A percentile compares a stretch with the other conserved stretches of the same genome.
Evolutionary conservation across 2,329 filamentous ascomycete species (phyloP).

Genomic region (Ophiostoma quercus): DNA sequence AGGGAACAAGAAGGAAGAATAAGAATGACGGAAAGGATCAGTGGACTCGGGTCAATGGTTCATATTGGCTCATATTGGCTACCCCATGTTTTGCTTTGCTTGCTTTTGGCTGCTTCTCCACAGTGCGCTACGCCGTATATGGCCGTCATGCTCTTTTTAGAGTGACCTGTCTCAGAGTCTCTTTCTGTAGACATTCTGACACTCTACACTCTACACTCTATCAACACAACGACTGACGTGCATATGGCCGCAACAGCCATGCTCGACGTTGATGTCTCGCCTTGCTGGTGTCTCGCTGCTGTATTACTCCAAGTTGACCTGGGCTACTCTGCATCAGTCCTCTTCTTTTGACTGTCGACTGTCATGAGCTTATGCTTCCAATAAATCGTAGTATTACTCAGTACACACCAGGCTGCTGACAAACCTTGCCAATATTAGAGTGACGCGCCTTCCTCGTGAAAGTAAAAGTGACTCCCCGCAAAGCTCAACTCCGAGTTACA

Average conservation of each 20-base stretch:
- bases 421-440: background rate
- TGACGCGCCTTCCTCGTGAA: background rate
- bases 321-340: background rate
- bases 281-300: background rate
- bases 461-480: background rate
- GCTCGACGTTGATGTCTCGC: background rate
- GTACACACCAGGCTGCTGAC: background rate
- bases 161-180: too few relatives aligned
- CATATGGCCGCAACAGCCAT: too few relatives aligned
- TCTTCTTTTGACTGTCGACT: too few relatives aligned
- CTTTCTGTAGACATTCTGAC: too few relatives aligned
- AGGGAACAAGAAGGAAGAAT: too few relatives aligned
- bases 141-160: background rate
- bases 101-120: conserved; percentile 19
- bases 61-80: background rate
- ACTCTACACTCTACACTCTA: too few relatives aligned
- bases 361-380: background rate
- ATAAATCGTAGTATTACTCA: background rate
- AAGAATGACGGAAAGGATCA: background rate
- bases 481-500: background rate
- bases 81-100: conserved; percentile 20
- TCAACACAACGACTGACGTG: too few relatives aligned
- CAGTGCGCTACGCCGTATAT: conserved; percentile 19
- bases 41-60: background rate
- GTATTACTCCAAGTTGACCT: background rate